Base-by-base conservation (phyloP, 2,329 filamentous ascomycete genomes). In the Fusarium brevicatenulatum region DNA sequence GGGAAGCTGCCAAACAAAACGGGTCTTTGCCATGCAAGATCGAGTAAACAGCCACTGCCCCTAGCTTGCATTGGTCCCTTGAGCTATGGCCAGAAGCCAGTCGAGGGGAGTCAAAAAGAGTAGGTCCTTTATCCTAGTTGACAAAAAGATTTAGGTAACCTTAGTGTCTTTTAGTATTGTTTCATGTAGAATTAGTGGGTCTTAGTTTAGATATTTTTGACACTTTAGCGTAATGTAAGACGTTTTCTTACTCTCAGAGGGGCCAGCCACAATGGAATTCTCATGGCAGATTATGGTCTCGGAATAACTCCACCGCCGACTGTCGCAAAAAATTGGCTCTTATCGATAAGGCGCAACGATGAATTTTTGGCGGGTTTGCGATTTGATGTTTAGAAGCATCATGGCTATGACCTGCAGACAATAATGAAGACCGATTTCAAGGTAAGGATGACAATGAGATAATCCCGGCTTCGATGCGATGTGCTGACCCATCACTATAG, bases 351-450 rank as follows among this genome's bases (percentile, higher is more conserved):
- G 63, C 65, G 66, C 63, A 71, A 74, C 65, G 61, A 77, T 68
- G 74, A 78, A 76, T 79, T 81, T 74, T 82, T 81, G 77, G 68
- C 61, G 23, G 72, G 71, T 61, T 62, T 75, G 66, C 73, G 72
- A 75, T 71, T 76, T 70, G 62, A 57, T 75, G 68, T 57, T 63
- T 58, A 71, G 65, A 71, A 75, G 63, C 66, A 80, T 78, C 73
- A 83, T 82, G 81, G 81, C 78, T 71, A 82, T 83, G 81, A 80
- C 78, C 78, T 78, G 76, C 75, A 83, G 81, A 91, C 83, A 81
- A 91, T 83, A 82, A 99, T 99, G 96, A 99, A 98, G 93, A 98
- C 95, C 76, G 95, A 98, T 85, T 99, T 98, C 84, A 97, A 96
- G 91, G 95, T 97, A 84, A 72, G 83, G 66, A 67, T 59, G 15